Base-by-base conservation (phyloP, 2,329 filamentous ascomycete genomes). In the Dactylonectria estremocensis region DNA sequence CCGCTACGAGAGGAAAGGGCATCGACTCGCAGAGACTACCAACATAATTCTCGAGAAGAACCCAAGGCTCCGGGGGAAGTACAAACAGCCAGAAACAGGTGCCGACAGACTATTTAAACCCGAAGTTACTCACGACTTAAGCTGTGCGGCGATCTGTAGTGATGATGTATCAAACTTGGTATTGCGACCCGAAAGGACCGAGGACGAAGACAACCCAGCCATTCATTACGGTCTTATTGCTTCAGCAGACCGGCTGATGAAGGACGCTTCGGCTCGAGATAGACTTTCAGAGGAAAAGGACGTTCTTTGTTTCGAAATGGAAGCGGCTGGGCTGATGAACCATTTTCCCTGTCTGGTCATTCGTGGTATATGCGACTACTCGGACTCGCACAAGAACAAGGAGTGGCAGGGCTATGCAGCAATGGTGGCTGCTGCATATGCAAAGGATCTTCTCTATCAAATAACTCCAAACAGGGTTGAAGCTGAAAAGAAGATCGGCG, bases 1-100 rank as follows among this genome's bases (percentile, higher is more conserved):
- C 4, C 13, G 11, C 4, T 66, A 68, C 18, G 48, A 66, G 18
- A 16, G 20, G 4, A 16, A 69, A 0, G 66, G 70, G 0, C 62
- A 74, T 20, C 49, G 66, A 7, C 60, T 76, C 1, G 16, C 64
- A 0, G 40, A n/a, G 8, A 5, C 35, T 0, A 58, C 71, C 5
- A 24, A 45, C 2, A 2, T 4, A 0, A 40, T 59, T 10, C 13
- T 74, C 10, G 13, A 31, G 18, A 45, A 50, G 46, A 28, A 49
- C 10, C 43, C 8, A 16, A 48, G 46, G 20, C 46, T 48, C 1
- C 20, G 3, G 3, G 1, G 6, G 46, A 14, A 49, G 13, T 16
- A 28, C 13, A 16, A 16, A 2, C 46, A 2, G 20, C 46, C 20
- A 16, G 20, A 28, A 3, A 3, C 20, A 49, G 6, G 46, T 28